Conservation (phyloP, 805 yeast species). For the Yarrowia hollandica region DNA sequence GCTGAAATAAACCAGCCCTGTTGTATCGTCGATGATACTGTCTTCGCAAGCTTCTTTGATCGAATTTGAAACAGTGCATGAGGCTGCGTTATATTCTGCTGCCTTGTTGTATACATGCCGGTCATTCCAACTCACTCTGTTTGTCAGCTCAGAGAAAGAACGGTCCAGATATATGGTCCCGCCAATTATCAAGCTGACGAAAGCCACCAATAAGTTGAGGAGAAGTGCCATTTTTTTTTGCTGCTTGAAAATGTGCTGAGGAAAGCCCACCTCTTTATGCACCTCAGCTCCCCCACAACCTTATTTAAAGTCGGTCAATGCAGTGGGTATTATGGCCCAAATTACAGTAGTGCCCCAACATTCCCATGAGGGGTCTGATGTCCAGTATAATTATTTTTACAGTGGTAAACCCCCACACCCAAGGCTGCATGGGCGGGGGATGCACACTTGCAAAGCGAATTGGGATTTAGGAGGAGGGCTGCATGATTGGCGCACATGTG, state of each 20-base stretch:
- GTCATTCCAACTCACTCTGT: slow-evolving; percentile 6
- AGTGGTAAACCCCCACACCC: too few relatives aligned
- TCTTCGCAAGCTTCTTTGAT: neutral
- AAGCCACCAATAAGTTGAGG: neutral
- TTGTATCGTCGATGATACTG: neutral
- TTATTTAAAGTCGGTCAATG: neutral
- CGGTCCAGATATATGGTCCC: slow-evolving; percentile 7
- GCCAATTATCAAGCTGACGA: neutral
- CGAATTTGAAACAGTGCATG: neutral
- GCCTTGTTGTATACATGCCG: neutral
- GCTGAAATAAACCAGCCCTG: slow-evolving; percentile 3
- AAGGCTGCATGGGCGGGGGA: too few relatives aligned
- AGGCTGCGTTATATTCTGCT: neutral
- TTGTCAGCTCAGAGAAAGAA: slow-evolving; percentile 4
- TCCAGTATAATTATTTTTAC: too few relatives aligned
- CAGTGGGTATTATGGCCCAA: neutral
- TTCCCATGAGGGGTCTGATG: neutral
- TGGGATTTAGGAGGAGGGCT: too few relatives aligned
- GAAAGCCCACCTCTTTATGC: neutral
- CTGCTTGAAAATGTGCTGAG: neutral
- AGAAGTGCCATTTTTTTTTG: neutral
- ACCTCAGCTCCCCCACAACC: neutral
- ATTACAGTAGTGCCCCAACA: neutral
- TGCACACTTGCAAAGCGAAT: too few relatives aligned
- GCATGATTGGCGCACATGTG: too few relatives aligned